Percentiles rank a stretch among this genome's conserved stretches.
phyloP scores from a whole-genome alignment of 192 early-diverging fungal species.

The Linnemannia schmuckeri region DNA sequence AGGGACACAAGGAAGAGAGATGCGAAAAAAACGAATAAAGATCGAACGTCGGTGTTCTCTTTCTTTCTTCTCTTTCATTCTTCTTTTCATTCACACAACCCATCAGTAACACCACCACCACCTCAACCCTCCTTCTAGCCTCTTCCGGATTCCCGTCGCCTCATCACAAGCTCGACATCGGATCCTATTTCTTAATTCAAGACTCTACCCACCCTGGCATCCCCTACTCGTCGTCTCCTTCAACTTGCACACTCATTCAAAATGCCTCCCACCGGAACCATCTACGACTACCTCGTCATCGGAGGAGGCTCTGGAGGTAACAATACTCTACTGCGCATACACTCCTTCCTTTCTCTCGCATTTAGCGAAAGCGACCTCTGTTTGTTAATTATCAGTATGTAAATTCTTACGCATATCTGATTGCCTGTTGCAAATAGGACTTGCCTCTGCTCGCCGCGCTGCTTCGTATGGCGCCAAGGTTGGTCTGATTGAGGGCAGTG shows the following conservation, averaged over 20 bases:
- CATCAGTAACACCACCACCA: background rate
- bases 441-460: constrained; percentile 94
- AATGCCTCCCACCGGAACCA: constrained; percentile 57
- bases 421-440: constrained; percentile 59
- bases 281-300: constrained; percentile 95
- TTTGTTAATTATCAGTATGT: background rate
- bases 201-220: constrained; percentile 20
- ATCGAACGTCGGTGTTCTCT: background rate
- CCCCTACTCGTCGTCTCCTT: constrained; percentile 52
- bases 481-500: constrained; percentile 85
- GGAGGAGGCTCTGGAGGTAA: constrained; percentile 87
- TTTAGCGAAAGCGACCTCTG: background rate
- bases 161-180: constrained; percentile 33
- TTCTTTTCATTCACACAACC: constrained; percentile 4
- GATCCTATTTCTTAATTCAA: constrained; percentile 19
- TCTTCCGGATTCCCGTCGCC: constrained; percentile 38
- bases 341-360: background rate
- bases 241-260: constrained; percentile 49
- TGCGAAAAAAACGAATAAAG: background rate
- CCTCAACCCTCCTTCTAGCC: background rate
- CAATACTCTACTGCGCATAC: background rate
- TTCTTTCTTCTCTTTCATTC: background rate
- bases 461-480: constrained; percentile 93
- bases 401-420: constrained; percentile 5
- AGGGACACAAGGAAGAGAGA: background rate